Evolutionary conservation across 2,329 filamentous ascomycete species (phyloP), one percentile per base, ranked within the genome.

Genomic region (Cladosporium sp.): DNA sequence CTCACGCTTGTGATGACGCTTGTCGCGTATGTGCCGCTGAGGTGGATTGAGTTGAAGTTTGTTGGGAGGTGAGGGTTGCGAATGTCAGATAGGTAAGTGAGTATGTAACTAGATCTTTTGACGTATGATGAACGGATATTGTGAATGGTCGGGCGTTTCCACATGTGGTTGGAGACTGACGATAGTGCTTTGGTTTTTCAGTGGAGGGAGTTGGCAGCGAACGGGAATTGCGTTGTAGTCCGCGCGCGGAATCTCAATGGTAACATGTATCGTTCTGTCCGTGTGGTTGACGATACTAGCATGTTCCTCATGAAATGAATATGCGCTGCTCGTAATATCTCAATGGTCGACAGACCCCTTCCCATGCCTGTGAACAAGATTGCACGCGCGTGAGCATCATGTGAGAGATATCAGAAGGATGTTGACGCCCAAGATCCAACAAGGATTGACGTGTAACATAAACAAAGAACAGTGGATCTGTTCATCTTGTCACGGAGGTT

Each of bases 1-100:
- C 76, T 87, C 52, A 78, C 83, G 1, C 78, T 86, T 50, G 75
- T 82, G 4, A 81, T 85, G 33, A 84, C 83, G 0, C 69, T 83
- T 11, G 44, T 83, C 7, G 75, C 77, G 3, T 86, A 81, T 70
- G 67, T 83, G 5, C 83, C 83, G 2, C 75, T 81, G 56, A 74
- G 85, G 50, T 83, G 79, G 68, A 67, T 82, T 66, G 84, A 87
- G 77, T 72, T 80, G 68, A 83, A 78, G 75, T 78, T 78, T 68
- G 69, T 81, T 35, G 81, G 80, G 12, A 57, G 31, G 55, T 57
- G 53, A 33, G 53, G 29, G 18, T 14, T 12, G 28, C 12, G 29
- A 5, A 3, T 26, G 3, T 35, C 2, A 8, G 23, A 35, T 31
- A 14, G 4, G 23, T 18, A n/a, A n/a, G 4, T 29, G 10, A 6